Percentiles rank a stretch among this genome's conserved stretches.
These are phyloP conservation scores for Geotrichum bryndzae DNA, from an alignment of 1,139 yeast species.

Conservation along the genomic window DNA sequence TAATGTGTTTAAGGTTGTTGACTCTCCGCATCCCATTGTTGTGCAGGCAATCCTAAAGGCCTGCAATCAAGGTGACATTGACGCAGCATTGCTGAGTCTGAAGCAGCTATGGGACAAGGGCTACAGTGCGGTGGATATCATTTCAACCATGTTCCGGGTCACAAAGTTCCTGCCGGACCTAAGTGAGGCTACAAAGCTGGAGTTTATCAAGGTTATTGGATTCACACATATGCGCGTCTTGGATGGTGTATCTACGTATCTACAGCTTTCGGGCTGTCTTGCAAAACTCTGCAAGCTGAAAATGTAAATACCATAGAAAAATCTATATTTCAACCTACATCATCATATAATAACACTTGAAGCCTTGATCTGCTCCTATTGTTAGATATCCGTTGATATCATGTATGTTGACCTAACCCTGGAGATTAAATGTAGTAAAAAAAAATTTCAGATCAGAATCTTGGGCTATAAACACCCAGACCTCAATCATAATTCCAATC, in stretches of 20 bases:
- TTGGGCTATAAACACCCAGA: not conserved
- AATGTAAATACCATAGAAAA: not conserved
- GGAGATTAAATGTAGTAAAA: not conserved
- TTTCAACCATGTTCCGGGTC: slow-evolving; percentile 83
- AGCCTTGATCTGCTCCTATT: not conserved
- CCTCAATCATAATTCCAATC: not conserved
- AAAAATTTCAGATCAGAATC: not conserved
- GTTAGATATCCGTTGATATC: not conserved
- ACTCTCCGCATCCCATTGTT: slow-evolving; percentile 90
- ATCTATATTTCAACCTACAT: not conserved
- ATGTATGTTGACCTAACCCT: not conserved
- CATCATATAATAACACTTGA: not conserved
- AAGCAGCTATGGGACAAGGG: slow-evolving; percentile 81
- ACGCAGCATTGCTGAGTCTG: slow-evolving; percentile 61
- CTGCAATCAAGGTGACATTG: slow-evolving; percentile 48
- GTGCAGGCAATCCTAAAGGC: slow-evolving; percentile 69
- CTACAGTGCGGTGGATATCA: slow-evolving; percentile 88
- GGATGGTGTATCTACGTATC: slow-evolving; percentile 85
- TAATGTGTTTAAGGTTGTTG: slow-evolving; percentile 92
- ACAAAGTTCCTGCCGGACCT: slow-evolving; percentile 68
- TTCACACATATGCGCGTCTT: slow-evolving; percentile 84
- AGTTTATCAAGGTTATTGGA: slow-evolving; percentile 79
- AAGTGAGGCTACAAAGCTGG: slow-evolving; percentile 62
- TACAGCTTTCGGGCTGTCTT: slow-evolving; percentile 79
- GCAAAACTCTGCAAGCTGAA: slow-evolving; percentile 46